These are phyloP conservation scores for Coprinopsis cinerea DNA, from an alignment of 768 basidiomycete species.

Conservation along the genomic window DNA sequence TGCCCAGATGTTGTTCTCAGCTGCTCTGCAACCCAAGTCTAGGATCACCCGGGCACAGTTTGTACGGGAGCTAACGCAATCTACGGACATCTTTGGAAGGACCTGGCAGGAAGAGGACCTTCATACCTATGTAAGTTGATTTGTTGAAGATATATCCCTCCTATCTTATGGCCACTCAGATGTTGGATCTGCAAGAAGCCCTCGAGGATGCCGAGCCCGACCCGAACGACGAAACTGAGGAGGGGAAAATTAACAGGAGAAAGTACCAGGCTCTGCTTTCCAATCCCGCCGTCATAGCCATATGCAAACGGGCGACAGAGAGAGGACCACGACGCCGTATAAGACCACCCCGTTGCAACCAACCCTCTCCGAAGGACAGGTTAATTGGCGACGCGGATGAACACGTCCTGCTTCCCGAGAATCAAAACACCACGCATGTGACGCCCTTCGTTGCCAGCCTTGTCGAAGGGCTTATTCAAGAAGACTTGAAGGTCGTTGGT, in stretches of 20 bases:
- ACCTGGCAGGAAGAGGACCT: conserved; percentile 29
- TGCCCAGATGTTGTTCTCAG: conserved; percentile 41
- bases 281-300: not conserved
- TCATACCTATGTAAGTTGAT: conserved; percentile 26
- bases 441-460: conserved; percentile 53
- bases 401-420: conserved; percentile 48
- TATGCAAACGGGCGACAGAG: not conserved
- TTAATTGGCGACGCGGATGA: conserved; percentile 45
- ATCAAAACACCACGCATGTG: conserved; percentile 53
- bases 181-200: not conserved
- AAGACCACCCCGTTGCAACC: not conserved
- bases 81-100: conserved; percentile 30
- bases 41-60: conserved; percentile 29
- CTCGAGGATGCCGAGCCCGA: no score
- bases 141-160: not conserved
- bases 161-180: not conserved
- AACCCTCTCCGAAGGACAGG: conserved; percentile 7
- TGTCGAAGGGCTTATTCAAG: conserved; percentile 46
- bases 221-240: no score
- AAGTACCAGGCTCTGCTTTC: not conserved
- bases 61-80: conserved; percentile 23
- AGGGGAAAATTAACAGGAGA: no score
- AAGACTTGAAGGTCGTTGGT: conserved; percentile 50
- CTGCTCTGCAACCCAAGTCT: conserved; percentile 25
- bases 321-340: not conserved